Conservation (phyloP, 129 eudicot genomes). For the Chrysanthemum seticuspe region DNA sequence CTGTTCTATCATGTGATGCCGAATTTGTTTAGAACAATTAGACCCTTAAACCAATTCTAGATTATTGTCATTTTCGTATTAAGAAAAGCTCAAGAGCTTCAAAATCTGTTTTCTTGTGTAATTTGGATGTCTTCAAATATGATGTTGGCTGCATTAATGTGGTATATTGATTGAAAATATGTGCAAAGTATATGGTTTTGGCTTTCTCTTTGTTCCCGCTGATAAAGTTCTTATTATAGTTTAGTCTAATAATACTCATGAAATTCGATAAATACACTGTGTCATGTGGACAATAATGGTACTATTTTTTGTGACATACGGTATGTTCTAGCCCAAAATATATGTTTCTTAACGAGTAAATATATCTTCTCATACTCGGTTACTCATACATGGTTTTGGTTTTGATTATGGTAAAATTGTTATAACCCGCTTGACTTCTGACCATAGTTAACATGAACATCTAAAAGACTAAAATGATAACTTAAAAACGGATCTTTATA, state of each 20-base stretch:
- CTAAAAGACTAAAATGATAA: not conserved
- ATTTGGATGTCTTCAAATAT: not conserved
- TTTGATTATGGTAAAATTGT: no score
- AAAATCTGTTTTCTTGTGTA: not conserved
- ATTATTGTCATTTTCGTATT: not conserved
- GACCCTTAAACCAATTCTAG: not conserved
- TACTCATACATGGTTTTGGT: no score
- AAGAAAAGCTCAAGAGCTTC: not conserved
- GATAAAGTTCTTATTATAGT: not conserved
- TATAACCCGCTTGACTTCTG: no score
- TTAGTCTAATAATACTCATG: not conserved
- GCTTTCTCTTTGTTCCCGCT: not conserved
- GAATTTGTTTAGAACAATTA: slow-evolving; percentile 20
- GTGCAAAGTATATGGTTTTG: not conserved
- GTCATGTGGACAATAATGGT: not conserved
- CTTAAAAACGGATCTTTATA: not conserved
- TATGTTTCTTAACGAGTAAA: no score
- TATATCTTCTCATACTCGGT: no score
- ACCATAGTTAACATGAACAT: not conserved
- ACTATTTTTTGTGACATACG: not conserved
- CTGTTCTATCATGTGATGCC: slow-evolving; percentile 87
- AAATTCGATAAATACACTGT: no score
- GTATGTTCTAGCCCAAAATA: not conserved
- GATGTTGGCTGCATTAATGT: not conserved
- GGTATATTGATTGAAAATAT: not conserved